Evolutionary conservation across 73 alveolate species (phyloP).

Genomic region (Paramecium pentaurelia): DNA sequence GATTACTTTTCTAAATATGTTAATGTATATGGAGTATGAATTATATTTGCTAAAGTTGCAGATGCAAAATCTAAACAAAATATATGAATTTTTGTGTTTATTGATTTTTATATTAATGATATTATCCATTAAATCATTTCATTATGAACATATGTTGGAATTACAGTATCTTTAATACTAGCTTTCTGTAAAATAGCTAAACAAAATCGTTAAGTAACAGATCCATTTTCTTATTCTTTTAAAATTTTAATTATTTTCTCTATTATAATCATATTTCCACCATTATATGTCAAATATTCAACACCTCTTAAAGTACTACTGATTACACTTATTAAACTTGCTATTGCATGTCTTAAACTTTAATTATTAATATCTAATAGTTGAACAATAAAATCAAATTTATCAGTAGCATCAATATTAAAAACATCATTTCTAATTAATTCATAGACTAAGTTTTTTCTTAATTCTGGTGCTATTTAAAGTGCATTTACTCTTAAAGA

Average conservation of each 20-base stretch:
- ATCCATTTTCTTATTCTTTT: constrained; percentile 94
- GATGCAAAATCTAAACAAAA: constrained; percentile 90
- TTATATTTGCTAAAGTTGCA: constrained; percentile 90
- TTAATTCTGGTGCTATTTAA: constrained; percentile 93
- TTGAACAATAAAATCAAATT: constrained; percentile 75
- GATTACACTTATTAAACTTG: constrained; percentile 86
- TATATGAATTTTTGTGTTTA: constrained; percentile 76
- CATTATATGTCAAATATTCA: constrained; percentile 83
- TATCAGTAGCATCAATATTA: constrained; percentile 75
- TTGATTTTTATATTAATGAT: constrained; percentile 61
- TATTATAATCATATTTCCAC: constrained; percentile 70
- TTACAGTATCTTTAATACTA: constrained; percentile 87
- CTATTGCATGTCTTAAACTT: constrained; percentile 90
- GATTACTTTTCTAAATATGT: constrained; percentile 78
- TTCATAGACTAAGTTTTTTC: constrained; percentile 83
- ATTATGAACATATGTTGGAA: constrained; percentile 72
- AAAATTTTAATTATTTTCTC: constrained; percentile 87
- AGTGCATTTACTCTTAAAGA: constrained; percentile 95
- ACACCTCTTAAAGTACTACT: constrained; percentile 91
- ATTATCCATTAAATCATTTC: constrained; percentile 82
- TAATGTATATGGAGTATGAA: constrained; percentile 82
- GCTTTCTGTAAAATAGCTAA: constrained; percentile 93
- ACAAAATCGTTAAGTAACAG: constrained; percentile 91
- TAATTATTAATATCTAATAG: constrained; percentile 78
- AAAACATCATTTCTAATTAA: constrained; percentile 88